phyloP scores from a whole-genome alignment of 345 rosid genomes.

The Heritiera littoralis region DNA sequence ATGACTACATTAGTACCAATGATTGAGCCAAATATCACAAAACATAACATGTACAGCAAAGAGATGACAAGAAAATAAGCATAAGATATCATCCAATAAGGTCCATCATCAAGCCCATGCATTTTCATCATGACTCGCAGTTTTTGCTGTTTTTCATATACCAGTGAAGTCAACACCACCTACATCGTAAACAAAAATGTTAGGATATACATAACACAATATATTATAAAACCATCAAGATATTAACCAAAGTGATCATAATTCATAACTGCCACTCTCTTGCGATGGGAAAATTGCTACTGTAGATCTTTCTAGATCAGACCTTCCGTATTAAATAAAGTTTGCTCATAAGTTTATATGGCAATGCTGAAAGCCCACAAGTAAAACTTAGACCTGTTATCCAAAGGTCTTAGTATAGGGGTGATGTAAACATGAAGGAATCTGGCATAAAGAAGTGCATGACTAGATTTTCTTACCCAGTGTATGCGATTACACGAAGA shows the following conservation, averaged over 20 bases:
- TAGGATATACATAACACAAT: not conserved
- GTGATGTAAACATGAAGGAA: not conserved
- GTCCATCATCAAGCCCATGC: conserved; percentile 96
- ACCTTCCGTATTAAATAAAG: not conserved
- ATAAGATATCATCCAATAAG: conserved; percentile 85
- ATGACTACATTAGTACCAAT: conserved; percentile 46
- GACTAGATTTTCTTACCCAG: not conserved
- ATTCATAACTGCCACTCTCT: conserved; percentile 7
- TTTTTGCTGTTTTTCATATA: conserved; percentile 80
- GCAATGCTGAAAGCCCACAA: not conserved
- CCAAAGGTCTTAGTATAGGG: not conserved
- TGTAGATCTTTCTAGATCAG: not conserved
- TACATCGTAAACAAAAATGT: conserved; percentile 27
- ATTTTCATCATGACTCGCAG: conserved; percentile 93
- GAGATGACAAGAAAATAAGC: conserved; percentile 76
- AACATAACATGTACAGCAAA: conserved; percentile 55
- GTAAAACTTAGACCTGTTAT: not conserved
- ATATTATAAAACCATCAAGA: not conserved
- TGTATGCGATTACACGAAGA: not conserved
- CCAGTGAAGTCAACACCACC: conserved; percentile 73
- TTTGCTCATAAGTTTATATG: not conserved
- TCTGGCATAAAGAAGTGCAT: not conserved
- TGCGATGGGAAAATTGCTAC: not conserved
- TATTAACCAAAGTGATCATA: not conserved
- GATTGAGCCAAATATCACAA: conserved; percentile 71